Evolutionary conservation across 495 filamentous ascomycete genomes (phyloP), one percentile per base, ranked within the genome.

Genomic region (Xylaria acuta): DNA sequence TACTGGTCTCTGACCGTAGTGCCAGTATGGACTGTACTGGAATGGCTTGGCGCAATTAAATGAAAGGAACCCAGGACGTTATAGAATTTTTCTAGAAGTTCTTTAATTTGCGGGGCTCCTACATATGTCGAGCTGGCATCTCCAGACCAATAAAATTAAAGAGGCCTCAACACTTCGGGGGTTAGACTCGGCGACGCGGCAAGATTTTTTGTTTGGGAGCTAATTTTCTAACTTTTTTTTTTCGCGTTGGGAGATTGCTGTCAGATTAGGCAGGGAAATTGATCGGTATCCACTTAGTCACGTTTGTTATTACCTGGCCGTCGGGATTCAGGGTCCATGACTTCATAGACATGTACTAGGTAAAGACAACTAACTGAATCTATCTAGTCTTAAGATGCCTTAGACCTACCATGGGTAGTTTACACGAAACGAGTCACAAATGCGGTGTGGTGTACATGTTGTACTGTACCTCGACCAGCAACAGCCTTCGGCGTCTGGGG

Each of bases 321-420:
- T 69, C 51, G 67, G 67, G 53, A 47, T 49, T 69, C 67, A 69
- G 67, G 67, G 67, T 69, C 67, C 67, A 69, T 69, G 67, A 69
- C 67, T 60, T 69, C 67, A 69, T 69, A 22, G 30, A 40, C 22
- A 38, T 11, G 16, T 27, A 20, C 64, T 67, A 53, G 38, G 22
- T 20, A 63, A 22, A 43, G 3, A 22, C 36, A 41, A 25, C 59
- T 63, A 63, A 63, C 59, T 63, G 8, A 27, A 64, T 30, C 6
- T 43, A 43, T 30, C 60, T 43, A 60, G 32, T 36, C 16, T 53
- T 27, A 60, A 8, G n/a, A 41, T 64, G n/a, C 20, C 34, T 16
- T 32, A 25, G 22, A 14, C 64, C 45, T n/a, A n/a, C n/a, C n/a
- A n/a, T n/a, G n/a, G n/a, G n/a, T 67, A n/a, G 25, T 16, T 36